Conservation (phyloP, 345 rosid genomes). For the Dipteronia sinensis region DNA sequence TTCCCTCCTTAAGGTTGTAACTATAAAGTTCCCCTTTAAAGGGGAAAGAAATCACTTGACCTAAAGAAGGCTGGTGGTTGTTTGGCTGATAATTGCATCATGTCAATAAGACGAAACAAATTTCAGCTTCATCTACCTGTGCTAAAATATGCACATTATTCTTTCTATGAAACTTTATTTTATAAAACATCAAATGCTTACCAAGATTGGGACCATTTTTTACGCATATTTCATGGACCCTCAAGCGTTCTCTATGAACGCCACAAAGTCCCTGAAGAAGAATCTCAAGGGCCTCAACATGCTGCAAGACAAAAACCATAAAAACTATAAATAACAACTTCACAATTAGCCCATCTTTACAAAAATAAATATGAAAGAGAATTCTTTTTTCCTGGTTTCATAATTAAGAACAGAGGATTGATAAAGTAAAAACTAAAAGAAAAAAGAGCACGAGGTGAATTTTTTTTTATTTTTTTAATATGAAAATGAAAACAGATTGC, state of each 20-base stretch:
- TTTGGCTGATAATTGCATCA: not conserved
- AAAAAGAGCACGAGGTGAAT: no score
- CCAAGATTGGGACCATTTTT: slow-evolving; percentile 84
- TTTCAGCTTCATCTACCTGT: slow-evolving; percentile 2
- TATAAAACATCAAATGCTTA: slow-evolving; percentile 19
- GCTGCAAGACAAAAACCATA: slow-evolving; percentile 40
- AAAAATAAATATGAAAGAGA: no score
- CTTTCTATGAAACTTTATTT: not conserved
- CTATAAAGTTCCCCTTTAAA: no score
- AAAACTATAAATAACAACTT: not conserved
- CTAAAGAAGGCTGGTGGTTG: not conserved
- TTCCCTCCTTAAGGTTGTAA: no score
- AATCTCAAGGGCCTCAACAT: slow-evolving; percentile 98
- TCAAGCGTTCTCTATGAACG: slow-evolving; percentile 78
- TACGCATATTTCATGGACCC: slow-evolving; percentile 87
- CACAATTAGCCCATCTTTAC: not conserved
- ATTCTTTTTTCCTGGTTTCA: no score
- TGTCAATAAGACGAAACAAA: not conserved
- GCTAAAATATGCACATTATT: not conserved
- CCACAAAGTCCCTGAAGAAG: slow-evolving; percentile 99
- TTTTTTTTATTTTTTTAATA: no score
- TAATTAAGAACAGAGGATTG: no score
- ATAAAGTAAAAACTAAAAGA: no score
- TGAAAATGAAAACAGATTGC: no score
- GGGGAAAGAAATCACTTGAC: not conserved